These are phyloP conservation scores for Diaporthe sp. DNA, from an alignment of 2,329 filamentous ascomycete genomes.

Conservation along the genomic window DNA sequence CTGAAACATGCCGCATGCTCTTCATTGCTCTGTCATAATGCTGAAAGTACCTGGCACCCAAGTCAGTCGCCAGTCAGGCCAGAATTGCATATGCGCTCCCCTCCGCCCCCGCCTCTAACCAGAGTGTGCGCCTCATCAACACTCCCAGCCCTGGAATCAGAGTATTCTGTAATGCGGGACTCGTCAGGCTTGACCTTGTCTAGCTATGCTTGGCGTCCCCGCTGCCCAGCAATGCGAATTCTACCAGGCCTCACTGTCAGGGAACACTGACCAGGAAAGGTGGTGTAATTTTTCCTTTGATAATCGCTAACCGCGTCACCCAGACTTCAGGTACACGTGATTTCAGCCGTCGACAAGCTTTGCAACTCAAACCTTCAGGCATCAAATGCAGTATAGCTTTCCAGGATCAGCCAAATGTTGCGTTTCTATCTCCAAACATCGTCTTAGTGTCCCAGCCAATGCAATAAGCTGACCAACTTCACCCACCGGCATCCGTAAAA, in stretches of 20 bases:
- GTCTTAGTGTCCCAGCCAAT: not conserved
- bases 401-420: not conserved
- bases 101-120: accelerated
- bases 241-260: too few species aligned
- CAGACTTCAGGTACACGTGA: not conserved
- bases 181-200: too few species aligned
- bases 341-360: not conserved
- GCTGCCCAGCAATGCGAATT: too few species aligned
- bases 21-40: not conserved
- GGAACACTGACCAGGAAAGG: too few species aligned
- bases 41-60: not conserved
- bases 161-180: not conserved
- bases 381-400: not conserved
- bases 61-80: too few species aligned
- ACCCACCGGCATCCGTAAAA: not conserved
- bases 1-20: not conserved
- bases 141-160: too few species aligned
- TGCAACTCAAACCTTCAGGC: not conserved
- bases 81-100: too few species aligned
- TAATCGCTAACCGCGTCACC: not conserved
- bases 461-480: not conserved
- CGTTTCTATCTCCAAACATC: not conserved
- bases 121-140: too few species aligned
- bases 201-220: too few species aligned
- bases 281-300: too few species aligned